phyloP scores from a whole-genome alignment of 2,329 filamentous ascomycete species.

The Sclerotinia borealis region DNA sequence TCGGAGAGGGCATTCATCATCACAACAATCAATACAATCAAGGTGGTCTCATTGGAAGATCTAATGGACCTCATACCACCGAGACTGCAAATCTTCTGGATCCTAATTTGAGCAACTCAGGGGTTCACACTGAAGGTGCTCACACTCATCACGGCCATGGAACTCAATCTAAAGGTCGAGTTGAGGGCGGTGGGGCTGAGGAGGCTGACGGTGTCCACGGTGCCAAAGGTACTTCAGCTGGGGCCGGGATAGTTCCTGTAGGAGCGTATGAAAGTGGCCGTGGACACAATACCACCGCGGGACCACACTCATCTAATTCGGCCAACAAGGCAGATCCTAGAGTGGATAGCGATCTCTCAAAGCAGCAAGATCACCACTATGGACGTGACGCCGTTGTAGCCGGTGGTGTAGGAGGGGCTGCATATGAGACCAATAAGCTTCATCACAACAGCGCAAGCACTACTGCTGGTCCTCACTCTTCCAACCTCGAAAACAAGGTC shows the following conservation, averaged over 20 bases:
- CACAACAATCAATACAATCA: constrained; percentile 15
- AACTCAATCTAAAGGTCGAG: constrained; percentile 12
- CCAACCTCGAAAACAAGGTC: constrained; percentile 36
- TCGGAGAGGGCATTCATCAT: constrained; percentile 16
- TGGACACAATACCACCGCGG: constrained; percentile 27
- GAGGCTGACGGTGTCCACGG: constrained; percentile 23
- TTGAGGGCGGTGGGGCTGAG: constrained; percentile 27
- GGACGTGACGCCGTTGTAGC: constrained; percentile 18
- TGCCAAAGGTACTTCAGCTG: constrained; percentile 15
- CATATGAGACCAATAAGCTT: constrained; percentile 10
- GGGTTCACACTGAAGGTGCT: constrained; percentile 17
- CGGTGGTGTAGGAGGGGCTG: constrained; percentile 14
- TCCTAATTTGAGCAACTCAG: constrained; percentile 19
- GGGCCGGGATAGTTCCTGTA: constrained; percentile 4
- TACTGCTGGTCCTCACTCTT: constrained; percentile 33
- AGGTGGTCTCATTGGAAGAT: not conserved
- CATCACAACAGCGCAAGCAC: constrained; percentile 13
- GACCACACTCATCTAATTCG: constrained; percentile 34
- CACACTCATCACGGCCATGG: constrained; percentile 9
- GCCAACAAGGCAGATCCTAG: constrained; percentile 38
- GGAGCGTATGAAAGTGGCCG: constrained; percentile 13
- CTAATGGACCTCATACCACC: constrained; percentile 23
- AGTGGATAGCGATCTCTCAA: constrained; percentile 28
- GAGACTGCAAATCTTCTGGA: constrained; percentile 28
- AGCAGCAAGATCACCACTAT: constrained; percentile 15